Evolutionary conservation across 768 basidiomycete species (phyloP), one percentile per base, ranked within the genome.

Genomic region (Podaxis carcinomalis): DNA sequence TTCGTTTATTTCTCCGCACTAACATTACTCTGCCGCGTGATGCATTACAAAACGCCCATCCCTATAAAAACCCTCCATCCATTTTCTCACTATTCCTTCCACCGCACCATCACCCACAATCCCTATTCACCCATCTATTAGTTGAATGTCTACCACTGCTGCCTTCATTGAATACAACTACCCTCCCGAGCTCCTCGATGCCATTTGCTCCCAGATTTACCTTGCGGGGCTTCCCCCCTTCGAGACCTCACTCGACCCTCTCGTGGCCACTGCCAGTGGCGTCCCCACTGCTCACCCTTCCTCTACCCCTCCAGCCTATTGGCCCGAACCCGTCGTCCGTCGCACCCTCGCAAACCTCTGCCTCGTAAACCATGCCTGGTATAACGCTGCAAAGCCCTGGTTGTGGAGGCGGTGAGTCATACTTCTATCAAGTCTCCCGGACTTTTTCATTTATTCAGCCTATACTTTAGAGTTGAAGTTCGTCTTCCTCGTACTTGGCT

Each of bases 401-500:
- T 76, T 95, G 4, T 95, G 92, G 92, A 83, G 83, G 61, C 86
- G 86, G 78, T 80, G 60, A 61, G 78, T 69, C 16, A 37, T 54
- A n/a, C 37, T 11, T 32, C 37, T 14, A 37, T 51, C 63, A 32
- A 49, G 53, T 62, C 54, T 50, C 52, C 39, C 32, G n/a, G 27
- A 5, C 42, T 25, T 36, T 23, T n/a, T n/a, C n/a, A n/a, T n/a
- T 62, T 13, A 42, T 51, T 61, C 47, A 21, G 7, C 36, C 44
- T 7, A 5, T 19, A 32, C 21, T 23, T 35, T 56, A 80, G 78
- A 62, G 77, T 94, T 63, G 92, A 93, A 70, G 88, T 95, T 54
- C 83, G 90, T 4, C 82, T 93, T 4, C 92, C 92, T 9, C 83
- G 87, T n/a, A 86, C 83, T 64, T 95, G 92, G 90, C 84, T 95